A percentile compares a stretch with the other conserved stretches of the same genome.
These are phyloP conservation scores for Claviceps digitariae DNA, from an alignment of 2,329 filamentous ascomycete species.

Conservation along the genomic window DNA sequence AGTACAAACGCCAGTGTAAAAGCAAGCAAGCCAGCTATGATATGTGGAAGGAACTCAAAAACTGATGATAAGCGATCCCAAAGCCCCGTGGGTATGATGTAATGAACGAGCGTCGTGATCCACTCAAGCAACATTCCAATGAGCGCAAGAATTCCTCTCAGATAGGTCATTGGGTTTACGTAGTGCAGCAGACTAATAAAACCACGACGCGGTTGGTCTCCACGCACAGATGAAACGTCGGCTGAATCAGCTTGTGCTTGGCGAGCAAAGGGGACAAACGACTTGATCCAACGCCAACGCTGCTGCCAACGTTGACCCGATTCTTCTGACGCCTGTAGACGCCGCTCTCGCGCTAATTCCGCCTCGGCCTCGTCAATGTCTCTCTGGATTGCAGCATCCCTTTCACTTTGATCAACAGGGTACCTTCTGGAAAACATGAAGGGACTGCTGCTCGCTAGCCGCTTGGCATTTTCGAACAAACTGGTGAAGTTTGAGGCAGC, in stretches of 20 bases:
- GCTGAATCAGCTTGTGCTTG: background rate
- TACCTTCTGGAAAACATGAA: conserved; percentile 3
- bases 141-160: conserved; percentile 13
- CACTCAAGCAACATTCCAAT: conserved; percentile 11
- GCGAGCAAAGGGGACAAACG: conserved; percentile 5
- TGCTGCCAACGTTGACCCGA: conserved; percentile 8
- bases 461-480: conserved; percentile 5
- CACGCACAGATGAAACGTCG: background rate
- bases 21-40: conserved; percentile 2
- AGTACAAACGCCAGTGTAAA: conserved; percentile 5
- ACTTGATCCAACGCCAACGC: conserved; percentile 11
- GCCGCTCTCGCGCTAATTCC: conserved; percentile 2
- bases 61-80: conserved; percentile 7
- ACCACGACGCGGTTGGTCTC: background rate
- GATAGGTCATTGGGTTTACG: conserved; percentile 19
- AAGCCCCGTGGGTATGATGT: conserved; percentile 4
- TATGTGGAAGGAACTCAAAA: conserved; percentile 4
- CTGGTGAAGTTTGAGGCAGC: conserved; percentile 5
- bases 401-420: conserved; percentile 9
- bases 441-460: conserved; percentile 6
- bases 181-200: conserved; percentile 13
- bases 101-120: conserved; percentile 7
- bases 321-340: conserved; percentile 2
- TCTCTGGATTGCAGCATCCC: conserved; percentile 12
- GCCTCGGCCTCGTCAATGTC: conserved; percentile 10